Conservation (phyloP, 352 stramenopile genomes). For the Pelagophyceae sp. region DNA sequence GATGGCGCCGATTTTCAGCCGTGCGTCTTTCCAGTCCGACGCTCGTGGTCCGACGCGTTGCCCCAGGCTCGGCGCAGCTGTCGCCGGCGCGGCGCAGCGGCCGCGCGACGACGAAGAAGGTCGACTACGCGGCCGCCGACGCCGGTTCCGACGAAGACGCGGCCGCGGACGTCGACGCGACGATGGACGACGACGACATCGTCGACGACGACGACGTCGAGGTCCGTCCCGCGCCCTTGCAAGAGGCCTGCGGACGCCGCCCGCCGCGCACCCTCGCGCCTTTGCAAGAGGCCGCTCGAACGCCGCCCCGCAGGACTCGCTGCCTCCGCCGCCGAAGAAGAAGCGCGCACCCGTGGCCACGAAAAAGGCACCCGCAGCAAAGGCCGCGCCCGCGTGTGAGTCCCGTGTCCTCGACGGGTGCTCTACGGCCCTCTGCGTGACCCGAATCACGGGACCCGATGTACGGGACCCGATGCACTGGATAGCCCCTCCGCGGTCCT, state of each 20-base stretch:
- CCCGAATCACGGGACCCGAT: no score
- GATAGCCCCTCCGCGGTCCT: no score
- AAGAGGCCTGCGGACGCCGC: not conserved
- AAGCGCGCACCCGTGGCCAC: not conserved
- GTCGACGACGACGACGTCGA: not conserved
- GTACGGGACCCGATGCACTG: no score
- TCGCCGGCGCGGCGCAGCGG: not conserved
- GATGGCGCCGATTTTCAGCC: not conserved
- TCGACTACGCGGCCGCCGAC: constrained; percentile 20
- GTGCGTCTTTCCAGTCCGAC: not conserved
- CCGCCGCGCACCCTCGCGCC: not conserved
- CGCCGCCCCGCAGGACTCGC: not conserved
- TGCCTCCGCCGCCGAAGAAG: not conserved
- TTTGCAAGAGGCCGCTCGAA: not conserved
- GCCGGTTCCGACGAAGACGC: not conserved
- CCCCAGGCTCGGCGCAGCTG: not conserved
- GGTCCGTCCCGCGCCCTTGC: not conserved
- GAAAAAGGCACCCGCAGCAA: no score
- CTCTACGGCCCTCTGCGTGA: no score
- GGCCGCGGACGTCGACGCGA: not conserved
- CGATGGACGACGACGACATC: not conserved
- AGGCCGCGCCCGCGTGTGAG: no score
- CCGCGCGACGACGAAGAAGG: constrained; percentile 2
- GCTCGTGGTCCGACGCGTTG: no score
- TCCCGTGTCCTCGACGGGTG: no score